Percentiles rank a stretch among this genome's conserved stretches.
Evolutionary conservation across 1,284 basidiomycete species (phyloP).

Genomic region (Fomitiporia mediterranea): DNA sequence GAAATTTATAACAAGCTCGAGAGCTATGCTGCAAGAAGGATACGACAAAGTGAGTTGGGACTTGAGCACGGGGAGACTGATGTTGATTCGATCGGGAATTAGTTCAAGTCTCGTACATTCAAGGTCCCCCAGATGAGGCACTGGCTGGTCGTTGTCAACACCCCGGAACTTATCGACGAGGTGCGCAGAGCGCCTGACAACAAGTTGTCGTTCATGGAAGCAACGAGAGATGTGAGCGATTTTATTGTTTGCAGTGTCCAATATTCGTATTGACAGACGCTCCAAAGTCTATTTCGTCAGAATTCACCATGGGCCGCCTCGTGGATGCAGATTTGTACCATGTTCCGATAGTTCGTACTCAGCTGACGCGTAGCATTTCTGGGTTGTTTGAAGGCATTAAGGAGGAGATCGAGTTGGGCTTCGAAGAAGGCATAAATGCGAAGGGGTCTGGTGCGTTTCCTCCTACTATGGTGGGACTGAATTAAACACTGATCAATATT

Average conservation of each 20-base stretch:
- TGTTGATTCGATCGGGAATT: not conserved
- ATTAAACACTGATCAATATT: constrained; percentile 23
- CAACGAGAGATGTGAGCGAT: constrained; percentile 27
- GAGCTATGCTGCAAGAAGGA: constrained; percentile 12
- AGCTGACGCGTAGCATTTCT: constrained; percentile 26
- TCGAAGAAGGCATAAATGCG: constrained; percentile 22
- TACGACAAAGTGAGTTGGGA: constrained; percentile 8
- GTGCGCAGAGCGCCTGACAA: constrained; percentile 32
- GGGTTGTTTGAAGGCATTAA: constrained; percentile 24
- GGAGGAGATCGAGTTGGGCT: constrained; percentile 27
- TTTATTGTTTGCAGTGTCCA: no score
- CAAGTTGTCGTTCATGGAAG: constrained; percentile 30
- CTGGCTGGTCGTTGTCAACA: constrained; percentile 33
- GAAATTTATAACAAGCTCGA: constrained; percentile 4
- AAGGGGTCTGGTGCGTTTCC: constrained; percentile 7
- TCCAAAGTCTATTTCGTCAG: not conserved
- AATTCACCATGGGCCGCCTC: not conserved
- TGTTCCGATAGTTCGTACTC: constrained; percentile 24
- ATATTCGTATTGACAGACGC: not conserved
- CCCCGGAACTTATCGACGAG: constrained; percentile 32
- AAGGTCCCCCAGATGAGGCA: constrained; percentile 30
- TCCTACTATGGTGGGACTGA: not conserved
- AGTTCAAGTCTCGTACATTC: constrained; percentile 26
- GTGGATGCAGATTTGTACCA: constrained; percentile 22
- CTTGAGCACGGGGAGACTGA: not conserved